Base-by-base conservation (phyloP, 768 basidiomycete genomes). In the Boletus fagicola region DNA sequence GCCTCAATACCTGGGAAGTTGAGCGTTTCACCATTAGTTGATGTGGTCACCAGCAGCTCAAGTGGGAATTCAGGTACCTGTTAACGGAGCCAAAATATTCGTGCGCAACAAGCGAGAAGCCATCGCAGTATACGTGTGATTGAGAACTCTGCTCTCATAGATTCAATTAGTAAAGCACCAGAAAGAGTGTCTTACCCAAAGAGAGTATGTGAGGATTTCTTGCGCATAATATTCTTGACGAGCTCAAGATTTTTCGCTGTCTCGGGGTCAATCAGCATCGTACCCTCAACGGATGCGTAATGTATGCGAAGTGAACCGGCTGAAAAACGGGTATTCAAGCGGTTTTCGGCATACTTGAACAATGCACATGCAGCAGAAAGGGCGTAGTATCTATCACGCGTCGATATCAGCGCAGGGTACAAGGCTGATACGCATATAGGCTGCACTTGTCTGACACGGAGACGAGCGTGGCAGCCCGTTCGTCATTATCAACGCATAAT, bases 241-340 rank as follows among this genome's bases (percentile, higher is more conserved):
- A 99, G 78, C 67, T 99, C 97, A 7, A 99, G 80, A 68, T 96
- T 94, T 42, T 83, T 82, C 3, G 86, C 91, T 0, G 90, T 94
- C 59, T 94, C 94, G 0, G 86, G 80, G 67, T 98, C 97, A 61
- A 99, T 89, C 81, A 97, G 82, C 89, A 98, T 91, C 0, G 92
- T 95, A 0, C 95, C 95, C 68, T 95, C 91, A 0, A 90, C 85
- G 2, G 90, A 83, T 1, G 83, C 76, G 65, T 89, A 94, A 22
- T 83, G 79, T 53, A 94, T 91, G 35, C 85, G 80, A 24, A 94
- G 76, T 10, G 92, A 92, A 4, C 75, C 77, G 0, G 80, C 71
- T 1, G 90, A 80, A 68, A 90, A 98, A 15, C 84, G 81, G 0
- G 81, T 83, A 61, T 90, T 88, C 51, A 89, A 72, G 49, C 82